phyloP scores from a whole-genome alignment of 2,329 filamentous ascomycete genomes.

The Arthrobotrys sinensis region DNA sequence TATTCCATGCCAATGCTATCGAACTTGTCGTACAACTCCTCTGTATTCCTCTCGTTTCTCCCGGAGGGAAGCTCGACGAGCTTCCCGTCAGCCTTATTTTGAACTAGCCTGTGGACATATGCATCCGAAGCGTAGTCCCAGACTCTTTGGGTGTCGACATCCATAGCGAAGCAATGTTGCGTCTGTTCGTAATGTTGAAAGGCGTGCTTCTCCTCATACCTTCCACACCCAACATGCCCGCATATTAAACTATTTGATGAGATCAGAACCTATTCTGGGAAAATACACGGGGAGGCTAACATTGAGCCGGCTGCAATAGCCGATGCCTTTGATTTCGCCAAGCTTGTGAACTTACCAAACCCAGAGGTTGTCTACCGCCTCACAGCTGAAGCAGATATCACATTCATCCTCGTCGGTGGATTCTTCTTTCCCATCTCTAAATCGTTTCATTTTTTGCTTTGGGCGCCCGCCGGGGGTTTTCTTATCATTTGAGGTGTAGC shows the following conservation, averaged over 20 bases:
- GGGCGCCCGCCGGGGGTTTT: constrained; percentile 90
- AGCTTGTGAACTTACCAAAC: constrained; percentile 62
- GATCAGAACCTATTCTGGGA: background rate
- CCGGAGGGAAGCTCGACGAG: constrained; percentile 83
- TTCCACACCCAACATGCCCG: constrained; percentile 83
- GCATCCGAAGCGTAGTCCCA: constrained; percentile 98
- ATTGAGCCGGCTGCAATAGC: background rate
- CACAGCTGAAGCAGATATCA: constrained; percentile 69
- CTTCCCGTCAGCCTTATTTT: constrained; percentile 93
- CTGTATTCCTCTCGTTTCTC: constrained; percentile 61
- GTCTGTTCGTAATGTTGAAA: constrained; percentile 65
- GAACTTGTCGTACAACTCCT: constrained; percentile 73
- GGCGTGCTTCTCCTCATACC: constrained; percentile 83
- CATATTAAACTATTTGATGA: constrained; percentile 62
- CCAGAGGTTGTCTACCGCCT: constrained; percentile 64
- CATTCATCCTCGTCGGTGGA: constrained; percentile 69
- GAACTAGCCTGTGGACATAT: constrained; percentile 95
- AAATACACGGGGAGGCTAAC: background rate
- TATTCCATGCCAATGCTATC: constrained; percentile 92
- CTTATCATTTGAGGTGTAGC: constrained; percentile 87
- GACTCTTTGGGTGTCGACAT: constrained; percentile 92
- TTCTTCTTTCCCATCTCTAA: constrained; percentile 50
- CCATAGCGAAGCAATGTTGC: constrained; percentile 87
- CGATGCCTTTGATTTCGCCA: background rate
- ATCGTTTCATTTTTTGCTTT: constrained; percentile 34